Base-by-base conservation (phyloP, 140 eudicot species). In the Stevia rebaudiana region DNA sequence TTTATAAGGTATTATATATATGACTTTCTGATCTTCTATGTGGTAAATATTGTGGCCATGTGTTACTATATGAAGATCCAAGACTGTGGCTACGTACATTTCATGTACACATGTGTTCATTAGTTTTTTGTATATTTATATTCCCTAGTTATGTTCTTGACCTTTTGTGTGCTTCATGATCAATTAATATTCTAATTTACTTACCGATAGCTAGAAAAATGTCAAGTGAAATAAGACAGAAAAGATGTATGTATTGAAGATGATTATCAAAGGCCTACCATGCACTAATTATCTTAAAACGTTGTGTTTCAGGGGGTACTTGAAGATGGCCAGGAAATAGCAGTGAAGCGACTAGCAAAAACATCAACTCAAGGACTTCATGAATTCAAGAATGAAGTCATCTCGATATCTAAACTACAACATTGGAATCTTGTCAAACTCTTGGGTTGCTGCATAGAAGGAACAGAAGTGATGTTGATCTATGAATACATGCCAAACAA, bases 371-470 rank as follows among this genome's bases (percentile, higher is more conserved):
- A n/a, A n/a, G n/a, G n/a, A n/a, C n/a, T n/a, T n/a, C n/a, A n/a
- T n/a, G n/a, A n/a, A n/a, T n/a, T n/a, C n/a, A n/a, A n/a, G n/a
- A n/a, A n/a, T n/a, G n/a, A n/a, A n/a, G n/a, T n/a, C n/a, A n/a
- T n/a, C n/a, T n/a, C 4, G 9, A 53, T 78, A 44, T 75, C 71
- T 8, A 68, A 72, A 46, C 65, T 78, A 4, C 79, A 78, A 0
- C 75, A 78, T 41, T 50, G 75, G 1, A 78, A 72, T 71, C 74
- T 77, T 2, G 77, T 77, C 23, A 77, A 77, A 70, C 74, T 70
- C 50, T 51, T 77, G 4, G 82, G 78, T 0, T 77, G 71, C 49
- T 77, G 78, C 78, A 77, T 71, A 12, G 65, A 72, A 3, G 75
- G 64, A 25, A 72, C 19, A 4, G 76, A 62, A 62, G 50, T 7